Evolutionary conservation across 2,329 filamentous ascomycete genomes (phyloP), one percentile per base, ranked within the genome.

Genomic region (Calonectria montana): DNA sequence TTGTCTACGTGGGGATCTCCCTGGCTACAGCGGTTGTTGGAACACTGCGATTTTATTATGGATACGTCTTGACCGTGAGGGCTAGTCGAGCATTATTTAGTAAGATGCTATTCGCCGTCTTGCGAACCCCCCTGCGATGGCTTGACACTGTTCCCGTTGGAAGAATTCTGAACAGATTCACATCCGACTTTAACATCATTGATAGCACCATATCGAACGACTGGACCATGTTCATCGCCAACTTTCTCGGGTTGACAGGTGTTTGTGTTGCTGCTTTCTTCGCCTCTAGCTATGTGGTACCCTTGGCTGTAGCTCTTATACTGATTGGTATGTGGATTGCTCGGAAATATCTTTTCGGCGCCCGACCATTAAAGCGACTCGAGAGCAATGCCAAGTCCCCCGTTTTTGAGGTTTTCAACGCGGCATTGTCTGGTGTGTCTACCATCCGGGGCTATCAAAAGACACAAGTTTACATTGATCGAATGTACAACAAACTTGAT

Each of bases 381-480:
- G 94, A 96, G 81, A 94, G 92, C 74, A 94, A 89, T 3, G 89
- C 91, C 67, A 96, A 95, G 82, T 94, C 92, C 0, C 94, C 94
- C 0, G 91, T 96, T 1, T 96, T 95, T 76, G 94, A 96, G 80
- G 91, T 94, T 73, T 96, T 96, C 77, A 92, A 92, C 13, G 91
- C 93, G 1, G 90, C 93, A 0, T 87, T 96, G 12, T 88, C 90
- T 0, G 94, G 94, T 6, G 90, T 97, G 21, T 87, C 90, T 1
- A 96, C 94, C 0, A 94, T 97, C 65, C 90, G 94, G 15, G 92
- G 93, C 0, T 96, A 94, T 75, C 91, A 91, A 74, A 95, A 94
- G 84, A 85, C 87, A 0, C 86, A 90, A 23, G 87, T 88, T 1
- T 96, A 95, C 74, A 85, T 94, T 55, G 86, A 91, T 13, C 88